Evolutionary conservation across 2,329 filamentous ascomycete species (phyloP).

Genomic region (Exophiala sideris): DNA sequence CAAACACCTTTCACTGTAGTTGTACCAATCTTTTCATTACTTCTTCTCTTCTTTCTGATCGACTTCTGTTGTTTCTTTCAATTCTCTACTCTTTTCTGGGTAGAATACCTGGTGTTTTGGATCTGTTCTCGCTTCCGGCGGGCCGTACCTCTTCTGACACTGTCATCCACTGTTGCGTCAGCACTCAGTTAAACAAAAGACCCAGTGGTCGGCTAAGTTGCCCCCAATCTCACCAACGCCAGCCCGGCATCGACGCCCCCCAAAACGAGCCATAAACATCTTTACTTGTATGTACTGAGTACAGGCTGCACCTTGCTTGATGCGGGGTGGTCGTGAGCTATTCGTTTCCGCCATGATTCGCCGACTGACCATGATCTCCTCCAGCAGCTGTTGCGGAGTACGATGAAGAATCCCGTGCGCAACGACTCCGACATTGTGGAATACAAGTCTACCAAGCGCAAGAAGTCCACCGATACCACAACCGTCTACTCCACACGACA

Average conservation of each 20-base stretch:
- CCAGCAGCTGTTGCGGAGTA: conserved; percentile 11
- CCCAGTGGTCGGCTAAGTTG: conserved; percentile 14
- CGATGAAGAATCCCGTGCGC: conserved; percentile 20
- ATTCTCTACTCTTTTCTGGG: no score
- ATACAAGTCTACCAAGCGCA: conserved; percentile 17
- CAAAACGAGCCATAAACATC: not conserved
- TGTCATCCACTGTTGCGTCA: no score
- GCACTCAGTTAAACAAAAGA: not conserved
- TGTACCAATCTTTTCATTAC: no score
- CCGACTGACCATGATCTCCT: conserved; percentile 18
- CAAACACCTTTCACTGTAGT: no score
- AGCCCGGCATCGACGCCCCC: not conserved
- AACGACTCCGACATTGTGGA: conserved; percentile 6
- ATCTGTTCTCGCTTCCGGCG: no score
- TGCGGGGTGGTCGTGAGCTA: not conserved
- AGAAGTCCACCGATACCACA: conserved; percentile 7
- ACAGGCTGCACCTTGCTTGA: not conserved
- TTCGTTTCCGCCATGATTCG: conserved; percentile 4
- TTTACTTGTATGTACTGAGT: not conserved
- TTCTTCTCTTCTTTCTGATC: no score
- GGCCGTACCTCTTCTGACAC: no score
- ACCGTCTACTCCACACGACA: conserved; percentile 6
- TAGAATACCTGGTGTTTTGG: no score
- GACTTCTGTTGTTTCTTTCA: no score
- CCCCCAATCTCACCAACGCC: not conserved